Evolutionary conservation across 495 filamentous ascomycete species (phyloP).

Genomic region (Neurospora tetrasperma): DNA sequence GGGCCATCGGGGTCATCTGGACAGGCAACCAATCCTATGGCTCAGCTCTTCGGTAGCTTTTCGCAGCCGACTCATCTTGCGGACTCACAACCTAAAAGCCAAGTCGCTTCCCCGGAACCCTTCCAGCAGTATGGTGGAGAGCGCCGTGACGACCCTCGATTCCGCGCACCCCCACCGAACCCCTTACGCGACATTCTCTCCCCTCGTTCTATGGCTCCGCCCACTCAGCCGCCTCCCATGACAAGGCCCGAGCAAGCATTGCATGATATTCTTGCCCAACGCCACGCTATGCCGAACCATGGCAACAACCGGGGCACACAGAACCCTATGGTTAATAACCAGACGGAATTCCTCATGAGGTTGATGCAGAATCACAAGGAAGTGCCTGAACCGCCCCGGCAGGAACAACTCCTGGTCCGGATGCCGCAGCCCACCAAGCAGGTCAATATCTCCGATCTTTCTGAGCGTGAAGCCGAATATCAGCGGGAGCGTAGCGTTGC

Average conservation of each 20-base stretch:
- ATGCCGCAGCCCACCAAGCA: conserved; percentile 25
- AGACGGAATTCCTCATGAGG: conserved; percentile 45
- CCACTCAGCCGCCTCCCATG: conserved; percentile 26
- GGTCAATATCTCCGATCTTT: conserved; percentile 14
- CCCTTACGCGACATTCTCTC: conserved; percentile 34
- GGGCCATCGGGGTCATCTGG: conserved; percentile 7
- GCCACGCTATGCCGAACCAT: conserved; percentile 33
- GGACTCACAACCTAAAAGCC: conserved; percentile 19
- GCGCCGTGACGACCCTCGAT: conserved; percentile 28
- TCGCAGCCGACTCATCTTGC: conserved; percentile 24
- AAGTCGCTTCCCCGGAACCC: conserved; percentile 29
- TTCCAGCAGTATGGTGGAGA: conserved; percentile 35
- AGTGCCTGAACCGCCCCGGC: conserved; percentile 34
- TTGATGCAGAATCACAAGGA: conserved; percentile 41
- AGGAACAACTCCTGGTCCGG: conserved; percentile 24
- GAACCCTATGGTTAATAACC: conserved; percentile 34
- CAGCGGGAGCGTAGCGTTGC: conserved; percentile 25
- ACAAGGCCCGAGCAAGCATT: conserved; percentile 42
- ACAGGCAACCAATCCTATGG: conserved; percentile 10
- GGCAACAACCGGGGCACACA: conserved; percentile 25
- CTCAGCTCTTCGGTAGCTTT: conserved; percentile 13
- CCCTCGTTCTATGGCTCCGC: conserved; percentile 28
- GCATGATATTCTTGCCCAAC: conserved; percentile 43
- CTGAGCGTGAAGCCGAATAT: conserved; percentile 35
- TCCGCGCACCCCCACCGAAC: conserved; percentile 8